Percentiles rank a stretch among this genome's conserved stretches.
Evolutionary conservation across 495 filamentous ascomycete species (phyloP).

Genomic region (Aspergillus indologenus): DNA sequence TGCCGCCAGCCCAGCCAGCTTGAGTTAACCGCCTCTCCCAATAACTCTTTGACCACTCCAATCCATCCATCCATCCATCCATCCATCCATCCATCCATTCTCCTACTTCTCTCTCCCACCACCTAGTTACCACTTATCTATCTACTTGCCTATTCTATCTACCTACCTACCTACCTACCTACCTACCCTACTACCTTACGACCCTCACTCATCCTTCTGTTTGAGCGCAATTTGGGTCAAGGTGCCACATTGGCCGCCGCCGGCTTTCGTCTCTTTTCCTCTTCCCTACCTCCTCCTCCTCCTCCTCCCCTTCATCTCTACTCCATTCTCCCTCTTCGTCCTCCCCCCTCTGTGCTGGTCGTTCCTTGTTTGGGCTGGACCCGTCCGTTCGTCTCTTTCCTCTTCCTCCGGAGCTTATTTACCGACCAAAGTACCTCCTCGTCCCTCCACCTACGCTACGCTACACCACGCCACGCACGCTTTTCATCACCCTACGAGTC

Average conservation of each 20-base stretch:
- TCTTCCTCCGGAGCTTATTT: conserved; percentile 6
- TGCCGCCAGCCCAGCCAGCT: conserved; percentile 24
- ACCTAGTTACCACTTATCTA: too few relatives aligned
- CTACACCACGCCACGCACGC: neutral
- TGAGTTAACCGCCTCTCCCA: conserved; percentile 25
- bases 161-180: too few relatives aligned
- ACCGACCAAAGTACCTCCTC: neutral
- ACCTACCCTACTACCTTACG: conserved; percentile 1
- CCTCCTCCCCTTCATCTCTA: neutral
- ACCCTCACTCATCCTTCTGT: neutral
- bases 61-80: neutral
- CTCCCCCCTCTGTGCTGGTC: neutral
- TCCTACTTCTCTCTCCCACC: conserved; percentile 2
- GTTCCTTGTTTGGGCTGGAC: conserved; percentile 7
- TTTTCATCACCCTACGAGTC: neutral
- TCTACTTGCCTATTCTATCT: too few relatives aligned
- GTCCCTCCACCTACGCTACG: neutral
- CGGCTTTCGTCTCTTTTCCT: conserved; percentile 5
- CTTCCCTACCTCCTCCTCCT: conserved; percentile 2
- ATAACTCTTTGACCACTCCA: conserved; percentile 15
- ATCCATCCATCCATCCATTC: neutral
- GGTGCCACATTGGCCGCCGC: conserved; percentile 1
- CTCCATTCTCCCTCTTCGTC: neutral
- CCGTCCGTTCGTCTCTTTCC: conserved; percentile 1
- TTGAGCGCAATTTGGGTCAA: neutral